Evolutionary conservation across 2,329 filamentous ascomycete species (phyloP).

Genomic region (Fusarium succisae): DNA sequence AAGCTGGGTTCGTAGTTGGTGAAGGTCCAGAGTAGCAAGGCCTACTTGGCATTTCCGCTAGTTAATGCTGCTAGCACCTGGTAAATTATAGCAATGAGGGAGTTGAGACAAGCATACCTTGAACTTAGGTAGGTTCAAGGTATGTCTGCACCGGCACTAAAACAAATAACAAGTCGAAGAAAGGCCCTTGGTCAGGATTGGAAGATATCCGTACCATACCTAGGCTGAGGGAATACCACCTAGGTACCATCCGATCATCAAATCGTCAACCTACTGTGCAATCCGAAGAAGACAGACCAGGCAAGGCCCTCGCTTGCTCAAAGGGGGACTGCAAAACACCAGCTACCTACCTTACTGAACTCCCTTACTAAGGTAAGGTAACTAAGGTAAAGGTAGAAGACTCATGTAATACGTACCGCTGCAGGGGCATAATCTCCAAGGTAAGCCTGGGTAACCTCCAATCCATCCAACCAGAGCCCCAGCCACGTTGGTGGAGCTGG

Average conservation of each 20-base stretch:
- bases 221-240: constrained; percentile 30
- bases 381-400: not conserved
- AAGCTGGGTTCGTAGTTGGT: not conserved
- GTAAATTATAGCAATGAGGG: constrained; percentile 39
- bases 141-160: not conserved
- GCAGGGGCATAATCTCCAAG: constrained; percentile 16
- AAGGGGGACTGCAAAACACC: not conserved
- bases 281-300: constrained; percentile 7
- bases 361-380: too few relatives aligned
- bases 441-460: constrained; percentile 26
- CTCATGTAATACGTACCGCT: constrained; percentile 17
- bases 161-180: not conserved
- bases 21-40: constrained; percentile 6
- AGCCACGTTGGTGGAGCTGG: constrained; percentile 40
- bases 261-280: constrained; percentile 2
- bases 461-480: constrained; percentile 38
- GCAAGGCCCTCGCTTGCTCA: constrained; percentile 6
- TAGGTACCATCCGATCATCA: constrained; percentile 36
- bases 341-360: not conserved
- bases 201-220: constrained; percentile 11
- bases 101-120: constrained; percentile 38
- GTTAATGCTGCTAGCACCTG: constrained; percentile 10
- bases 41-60: not conserved
- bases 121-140: not conserved
- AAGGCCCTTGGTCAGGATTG: constrained; percentile 20